Conservation (phyloP, 768 basidiomycete species). For the Naematelia encephala region DNA sequence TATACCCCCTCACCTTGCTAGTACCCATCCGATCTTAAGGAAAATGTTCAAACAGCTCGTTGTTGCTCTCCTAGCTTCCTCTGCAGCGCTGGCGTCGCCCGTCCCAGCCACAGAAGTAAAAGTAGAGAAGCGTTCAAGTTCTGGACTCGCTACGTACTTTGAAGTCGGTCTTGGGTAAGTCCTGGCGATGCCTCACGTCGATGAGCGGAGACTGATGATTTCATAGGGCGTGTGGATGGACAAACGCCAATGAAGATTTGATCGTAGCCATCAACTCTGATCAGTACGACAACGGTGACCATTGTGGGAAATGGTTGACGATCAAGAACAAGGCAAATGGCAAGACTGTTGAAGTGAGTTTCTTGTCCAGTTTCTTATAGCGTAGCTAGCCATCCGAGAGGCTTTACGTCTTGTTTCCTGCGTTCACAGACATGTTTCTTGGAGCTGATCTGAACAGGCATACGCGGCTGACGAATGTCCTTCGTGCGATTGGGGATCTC, state of each 20-base stretch:
- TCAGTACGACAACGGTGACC: conserved; percentile 28
- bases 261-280: conserved; percentile 41
- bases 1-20: too few relatives aligned
- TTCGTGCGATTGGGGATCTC: conserved; percentile 33
- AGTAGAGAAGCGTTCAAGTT: conserved; percentile 22
- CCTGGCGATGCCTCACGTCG: too few relatives aligned
- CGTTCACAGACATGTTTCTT: too few relatives aligned
- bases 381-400: too few relatives aligned
- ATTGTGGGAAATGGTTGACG: conserved; percentile 32
- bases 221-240: conserved; percentile 23
- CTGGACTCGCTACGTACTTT: conserved; percentile 6
- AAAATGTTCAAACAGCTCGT: conserved; percentile 40
- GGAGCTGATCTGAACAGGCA: background rate
- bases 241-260: conserved; percentile 29
- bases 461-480: conserved; percentile 47
- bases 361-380: conserved; percentile 8
- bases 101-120: conserved; percentile 14
- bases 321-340: conserved; percentile 44
- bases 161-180: background rate
- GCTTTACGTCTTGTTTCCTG: too few relatives aligned
- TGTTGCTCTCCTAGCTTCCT: conserved; percentile 23
- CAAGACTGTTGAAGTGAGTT: conserved; percentile 22
- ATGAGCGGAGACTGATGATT: too few relatives aligned
- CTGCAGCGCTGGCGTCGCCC: conserved; percentile 30
- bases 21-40: too few relatives aligned